Conservation (phyloP, 2,329 filamentous ascomycete species). For the Epichloe hybrida region DNA sequence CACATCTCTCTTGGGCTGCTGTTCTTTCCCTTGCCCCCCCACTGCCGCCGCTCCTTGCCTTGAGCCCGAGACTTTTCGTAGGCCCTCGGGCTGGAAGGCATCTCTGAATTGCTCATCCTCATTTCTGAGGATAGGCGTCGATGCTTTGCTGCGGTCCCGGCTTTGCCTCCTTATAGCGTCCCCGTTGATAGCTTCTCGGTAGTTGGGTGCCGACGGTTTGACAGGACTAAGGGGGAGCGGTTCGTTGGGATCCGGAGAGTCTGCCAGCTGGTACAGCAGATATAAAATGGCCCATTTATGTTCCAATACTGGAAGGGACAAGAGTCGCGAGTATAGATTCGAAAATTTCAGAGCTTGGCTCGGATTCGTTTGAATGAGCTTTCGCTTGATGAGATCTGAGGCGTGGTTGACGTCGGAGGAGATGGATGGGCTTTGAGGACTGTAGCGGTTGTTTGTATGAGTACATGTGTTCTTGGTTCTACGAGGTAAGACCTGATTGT, state of each 20-base stretch:
- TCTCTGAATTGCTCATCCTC: constrained; percentile 38
- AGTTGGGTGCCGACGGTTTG: constrained; percentile 25
- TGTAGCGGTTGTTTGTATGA: constrained; percentile 10
- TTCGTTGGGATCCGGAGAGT: constrained; percentile 45
- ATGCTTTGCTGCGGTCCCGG: constrained; percentile 23
- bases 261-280: constrained; percentile 71
- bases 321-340: constrained; percentile 76
- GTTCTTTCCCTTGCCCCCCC: constrained; percentile 14
- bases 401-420: constrained; percentile 77
- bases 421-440: constrained; percentile 38
- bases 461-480: neutral
- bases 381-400: constrained; percentile 81
- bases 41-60: constrained; percentile 19
- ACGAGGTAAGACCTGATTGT: neutral
- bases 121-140: constrained; percentile 22
- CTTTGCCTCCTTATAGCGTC: constrained; percentile 24
- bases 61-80: constrained; percentile 30
- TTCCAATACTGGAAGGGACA: constrained; percentile 81
- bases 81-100: constrained; percentile 40
- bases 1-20: constrained; percentile 32
- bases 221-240: constrained; percentile 32
- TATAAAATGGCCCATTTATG: constrained; percentile 97
- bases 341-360: constrained; percentile 74
- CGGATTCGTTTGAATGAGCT: constrained; percentile 64
- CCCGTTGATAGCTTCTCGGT: constrained; percentile 23